Percentiles rank a stretch among this genome's conserved stretches.
These are phyloP conservation scores for Pseudodiploospora longispora DNA, from an alignment of 2,329 filamentous ascomycete genomes.

Conservation along the genomic window DNA sequence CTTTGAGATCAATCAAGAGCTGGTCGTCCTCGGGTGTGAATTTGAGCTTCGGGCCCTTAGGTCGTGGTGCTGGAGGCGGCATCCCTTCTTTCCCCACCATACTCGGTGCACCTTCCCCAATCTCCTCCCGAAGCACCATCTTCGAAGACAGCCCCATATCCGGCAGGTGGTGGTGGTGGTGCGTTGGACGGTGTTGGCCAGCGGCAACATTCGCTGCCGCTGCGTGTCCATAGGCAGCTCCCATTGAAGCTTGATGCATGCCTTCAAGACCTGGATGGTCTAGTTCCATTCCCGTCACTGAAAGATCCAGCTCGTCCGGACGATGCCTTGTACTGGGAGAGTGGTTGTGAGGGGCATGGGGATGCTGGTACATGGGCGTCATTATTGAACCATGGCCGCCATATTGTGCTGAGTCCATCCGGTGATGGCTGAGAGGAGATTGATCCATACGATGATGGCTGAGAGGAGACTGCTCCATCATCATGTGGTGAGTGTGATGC, in stretches of 20 bases:
- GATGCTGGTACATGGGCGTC: constrained; percentile 1
- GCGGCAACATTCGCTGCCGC: constrained; percentile 23
- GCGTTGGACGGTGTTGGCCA: constrained; percentile 44
- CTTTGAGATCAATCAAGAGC: constrained; percentile 80
- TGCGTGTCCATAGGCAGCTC: constrained; percentile 42
- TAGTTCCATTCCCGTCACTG: constrained; percentile 28
- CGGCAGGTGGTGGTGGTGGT: constrained; percentile 76
- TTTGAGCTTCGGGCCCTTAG: constrained; percentile 83
- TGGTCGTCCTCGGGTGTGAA: constrained; percentile 91
- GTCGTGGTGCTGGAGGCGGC: constrained; percentile 72
- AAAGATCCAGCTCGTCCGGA: not conserved
- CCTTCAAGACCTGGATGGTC: constrained; percentile 47
- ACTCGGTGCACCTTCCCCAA: constrained; percentile 60
- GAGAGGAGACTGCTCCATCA: constrained; percentile 28
- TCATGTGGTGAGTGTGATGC: constrained; percentile 37
- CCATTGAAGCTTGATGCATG: constrained; percentile 46
- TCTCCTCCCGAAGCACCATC: constrained; percentile 53
- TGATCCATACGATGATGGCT: constrained; percentile 21
- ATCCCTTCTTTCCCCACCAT: constrained; percentile 82
- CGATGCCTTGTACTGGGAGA: not conserved
- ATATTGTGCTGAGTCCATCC: not conserved
- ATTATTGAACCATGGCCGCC: not conserved
- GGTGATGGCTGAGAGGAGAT: not conserved
- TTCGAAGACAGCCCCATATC: constrained; percentile 63
- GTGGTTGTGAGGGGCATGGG: not conserved